Conservation (phyloP, 768 basidiomycete genomes). For the Lactarius psammicola region DNA sequence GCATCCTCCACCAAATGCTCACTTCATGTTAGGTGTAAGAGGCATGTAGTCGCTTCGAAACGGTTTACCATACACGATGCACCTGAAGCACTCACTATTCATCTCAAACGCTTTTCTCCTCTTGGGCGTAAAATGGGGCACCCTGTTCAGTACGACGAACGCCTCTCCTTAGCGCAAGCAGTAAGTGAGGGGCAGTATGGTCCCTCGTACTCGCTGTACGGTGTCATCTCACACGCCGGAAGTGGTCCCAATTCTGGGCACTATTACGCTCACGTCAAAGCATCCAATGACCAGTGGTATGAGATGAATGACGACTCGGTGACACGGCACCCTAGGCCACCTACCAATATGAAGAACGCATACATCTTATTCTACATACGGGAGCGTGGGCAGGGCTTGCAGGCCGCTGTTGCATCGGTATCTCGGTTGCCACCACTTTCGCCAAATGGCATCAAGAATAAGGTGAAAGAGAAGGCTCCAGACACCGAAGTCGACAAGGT, state of each 20-base stretch:
- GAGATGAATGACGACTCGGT: constrained; percentile 94
- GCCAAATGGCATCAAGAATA: constrained; percentile 43
- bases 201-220: constrained; percentile 83
- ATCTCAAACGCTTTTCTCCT: constrained; percentile 93
- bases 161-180: constrained; percentile 64
- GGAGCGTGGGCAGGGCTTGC: constrained; percentile 71
- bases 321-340: constrained; percentile 41
- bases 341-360: constrained; percentile 71
- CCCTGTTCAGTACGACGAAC: constrained; percentile 73
- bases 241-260: constrained; percentile 93
- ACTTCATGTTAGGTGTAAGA: constrained; percentile 70
- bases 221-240: constrained; percentile 91
- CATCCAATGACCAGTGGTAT: constrained; percentile 70
- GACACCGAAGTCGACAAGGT: constrained; percentile 52
- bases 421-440: constrained; percentile 14
- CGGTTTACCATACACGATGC: constrained; percentile 85
- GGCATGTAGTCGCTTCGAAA: constrained; percentile 86
- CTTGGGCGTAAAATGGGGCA: constrained; percentile 84
- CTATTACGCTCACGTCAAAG: constrained; percentile 85
- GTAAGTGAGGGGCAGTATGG: constrained; percentile 83
- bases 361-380: constrained; percentile 93
- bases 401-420: constrained; percentile 53
- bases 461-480: constrained; percentile 50
- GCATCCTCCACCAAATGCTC: constrained; percentile 1
- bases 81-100: constrained; percentile 84